Conservation (phyloP, 495 filamentous ascomycete species). For the Lichina pygmaea region DNA sequence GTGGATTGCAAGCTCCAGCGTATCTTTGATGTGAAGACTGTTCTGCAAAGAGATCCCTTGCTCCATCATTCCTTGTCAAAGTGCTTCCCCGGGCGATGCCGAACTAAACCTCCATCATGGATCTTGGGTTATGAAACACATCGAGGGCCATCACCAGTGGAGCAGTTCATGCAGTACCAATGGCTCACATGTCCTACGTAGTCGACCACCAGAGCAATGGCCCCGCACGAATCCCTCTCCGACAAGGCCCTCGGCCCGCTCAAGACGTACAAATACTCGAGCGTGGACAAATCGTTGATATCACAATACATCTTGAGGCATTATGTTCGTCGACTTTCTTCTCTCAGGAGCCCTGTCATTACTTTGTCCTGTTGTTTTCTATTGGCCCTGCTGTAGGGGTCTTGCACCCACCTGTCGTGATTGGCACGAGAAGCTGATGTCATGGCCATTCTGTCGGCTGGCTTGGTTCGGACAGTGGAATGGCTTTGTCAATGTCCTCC, state of each 20-base stretch:
- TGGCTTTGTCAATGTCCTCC: slow-evolving; percentile 75
- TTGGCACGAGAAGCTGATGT: background rate
- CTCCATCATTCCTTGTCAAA: too few relatives aligned
- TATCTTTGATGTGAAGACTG: too few relatives aligned
- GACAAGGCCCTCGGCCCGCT: slow-evolving; percentile 56
- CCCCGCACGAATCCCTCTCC: slow-evolving; percentile 31
- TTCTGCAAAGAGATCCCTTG: too few relatives aligned
- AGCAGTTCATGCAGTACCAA: too few relatives aligned
- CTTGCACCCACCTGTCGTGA: background rate
- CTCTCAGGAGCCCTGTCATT: background rate
- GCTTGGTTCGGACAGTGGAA: slow-evolving; percentile 45
- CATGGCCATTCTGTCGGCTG: slow-evolving; percentile 3
- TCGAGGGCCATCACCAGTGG: too few relatives aligned
- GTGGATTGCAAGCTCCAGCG: too few relatives aligned
- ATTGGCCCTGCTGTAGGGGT: background rate
- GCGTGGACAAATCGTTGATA: slow-evolving; percentile 87
- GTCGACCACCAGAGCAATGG: slow-evolving; percentile 7
- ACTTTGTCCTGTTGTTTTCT: background rate
- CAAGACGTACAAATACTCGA: slow-evolving; percentile 87
- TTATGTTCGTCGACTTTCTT: slow-evolving; percentile 37
- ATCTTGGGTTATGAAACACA: too few relatives aligned
- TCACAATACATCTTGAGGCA: slow-evolving; percentile 82
- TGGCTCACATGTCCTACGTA: too few relatives aligned
- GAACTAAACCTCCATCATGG: too few relatives aligned
- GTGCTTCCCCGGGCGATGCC: too few relatives aligned